These are phyloP conservation scores for Desmodesmus armatus DNA, from an alignment of 139 green algal species.

Conservation along the genomic window DNA sequence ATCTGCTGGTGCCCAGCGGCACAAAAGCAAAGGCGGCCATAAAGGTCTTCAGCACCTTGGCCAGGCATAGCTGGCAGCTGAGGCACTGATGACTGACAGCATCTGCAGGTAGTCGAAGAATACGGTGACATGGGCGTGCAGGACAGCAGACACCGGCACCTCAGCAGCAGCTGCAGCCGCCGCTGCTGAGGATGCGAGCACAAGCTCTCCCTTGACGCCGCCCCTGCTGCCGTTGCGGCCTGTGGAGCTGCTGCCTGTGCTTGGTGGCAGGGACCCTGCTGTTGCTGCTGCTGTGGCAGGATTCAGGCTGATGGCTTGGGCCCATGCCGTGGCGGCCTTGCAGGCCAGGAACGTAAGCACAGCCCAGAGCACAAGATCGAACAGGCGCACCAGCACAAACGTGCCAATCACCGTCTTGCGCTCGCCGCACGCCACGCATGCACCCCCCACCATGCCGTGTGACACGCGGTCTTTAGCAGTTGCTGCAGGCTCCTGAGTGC, in stretches of 20 bases:
- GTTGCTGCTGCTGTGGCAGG: conserved; percentile 34
- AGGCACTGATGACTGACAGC: conserved; percentile 36
- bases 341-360: conserved; percentile 17
- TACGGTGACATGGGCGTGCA: conserved; percentile 27
- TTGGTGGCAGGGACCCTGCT: conserved; percentile 15
- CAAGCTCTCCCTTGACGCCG: not conserved
- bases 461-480: conserved; percentile 1
- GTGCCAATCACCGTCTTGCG: not conserved
- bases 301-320: conserved; percentile 18
- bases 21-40: conserved; percentile 26
- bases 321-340: conserved; percentile 13
- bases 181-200: not conserved
- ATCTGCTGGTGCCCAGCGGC: conserved; percentile 40
- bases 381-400: conserved; percentile 24
- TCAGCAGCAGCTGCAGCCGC: conserved; percentile 28
- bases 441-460: conserved; percentile 9
- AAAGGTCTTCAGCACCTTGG: conserved; percentile 33
- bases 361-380: conserved; percentile 31
- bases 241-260: not conserved
- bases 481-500: not conserved
- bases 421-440: conserved; percentile 28
- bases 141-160: not conserved
- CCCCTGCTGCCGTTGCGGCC: not conserved
- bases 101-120: conserved; percentile 47
- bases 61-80: conserved; percentile 12